Evolutionary conservation across 306 rosid genomes (phyloP).

Genomic region (peach (Prunus persica)): DNA sequence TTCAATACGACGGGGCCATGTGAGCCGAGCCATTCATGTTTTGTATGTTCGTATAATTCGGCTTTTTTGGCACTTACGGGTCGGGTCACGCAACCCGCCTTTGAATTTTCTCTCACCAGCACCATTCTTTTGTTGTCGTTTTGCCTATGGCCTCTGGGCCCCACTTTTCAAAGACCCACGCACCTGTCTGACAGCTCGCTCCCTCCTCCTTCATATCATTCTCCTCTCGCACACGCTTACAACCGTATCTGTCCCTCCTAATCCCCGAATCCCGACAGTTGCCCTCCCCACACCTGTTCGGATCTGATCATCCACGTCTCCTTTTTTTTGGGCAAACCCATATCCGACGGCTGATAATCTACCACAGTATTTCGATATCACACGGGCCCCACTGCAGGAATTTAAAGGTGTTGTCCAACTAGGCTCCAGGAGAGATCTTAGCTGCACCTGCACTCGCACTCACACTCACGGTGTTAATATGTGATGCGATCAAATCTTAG

Average conservation of each 20-base stretch:
- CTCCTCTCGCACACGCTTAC: constrained; percentile 20
- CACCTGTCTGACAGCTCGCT: constrained; percentile 70
- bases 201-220: neutral
- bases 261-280: constrained; percentile 57
- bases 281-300: constrained; percentile 13
- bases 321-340: neutral
- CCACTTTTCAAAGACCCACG: constrained; percentile 37
- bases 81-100: neutral
- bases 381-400: too few species aligned
- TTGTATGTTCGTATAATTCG: neutral
- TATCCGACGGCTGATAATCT: constrained; percentile 13
- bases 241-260: constrained; percentile 44
- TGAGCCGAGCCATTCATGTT: constrained; percentile 33
- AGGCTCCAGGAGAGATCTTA: constrained; percentile 1
- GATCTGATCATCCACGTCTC: constrained; percentile 24
- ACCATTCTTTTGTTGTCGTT: constrained; percentile 40
- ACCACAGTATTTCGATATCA: neutral
- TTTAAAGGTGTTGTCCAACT: neutral
- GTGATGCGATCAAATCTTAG: constrained; percentile 30
- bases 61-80: neutral
- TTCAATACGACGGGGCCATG: constrained; percentile 30
- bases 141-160: constrained; percentile 28
- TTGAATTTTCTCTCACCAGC: constrained; percentile 24
- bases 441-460: constrained; percentile 15
- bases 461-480: neutral